Conservation (phyloP, 768 basidiomycete genomes). For the button mushroom (Agaricus bisporus) region DNA sequence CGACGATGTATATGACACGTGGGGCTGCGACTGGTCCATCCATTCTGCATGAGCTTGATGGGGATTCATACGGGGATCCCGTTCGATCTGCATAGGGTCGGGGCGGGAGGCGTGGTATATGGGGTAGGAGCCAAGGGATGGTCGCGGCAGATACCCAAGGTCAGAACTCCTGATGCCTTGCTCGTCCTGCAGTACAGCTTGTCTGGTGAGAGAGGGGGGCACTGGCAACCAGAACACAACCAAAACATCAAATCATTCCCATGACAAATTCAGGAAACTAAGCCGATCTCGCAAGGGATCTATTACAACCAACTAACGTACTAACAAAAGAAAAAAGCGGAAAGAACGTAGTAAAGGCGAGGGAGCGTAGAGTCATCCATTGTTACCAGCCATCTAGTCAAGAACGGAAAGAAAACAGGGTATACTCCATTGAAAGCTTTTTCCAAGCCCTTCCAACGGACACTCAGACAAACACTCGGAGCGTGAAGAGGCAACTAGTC, state of each 20-base stretch:
- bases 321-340: background rate
- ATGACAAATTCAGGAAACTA: conserved; percentile 1
- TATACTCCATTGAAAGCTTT: conserved; percentile 16
- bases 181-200: background rate
- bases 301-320: background rate
- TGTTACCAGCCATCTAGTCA: conserved; percentile 6
- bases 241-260: background rate
- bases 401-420: conserved; percentile 16
- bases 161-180: background rate
- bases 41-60: conserved; percentile 27
- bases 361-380: conserved; percentile 6
- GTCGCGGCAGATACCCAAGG: background rate
- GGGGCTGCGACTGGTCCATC: conserved; percentile 26
- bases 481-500: conserved; percentile 52
- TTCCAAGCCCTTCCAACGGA: background rate
- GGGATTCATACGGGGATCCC: conserved; percentile 26
- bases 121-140: background rate
- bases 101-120: background rate
- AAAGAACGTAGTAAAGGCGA: conserved; percentile 6
- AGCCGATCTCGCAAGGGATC: conserved; percentile 1
- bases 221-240: background rate
- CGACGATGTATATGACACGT: conserved; percentile 26
- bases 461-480: conserved; percentile 47
- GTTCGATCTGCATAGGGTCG: conserved; percentile 31
- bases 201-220: too few relatives aligned